Base-by-base conservation (phyloP, 1,139 yeast species). In the Ogataea hybrid region DNA sequence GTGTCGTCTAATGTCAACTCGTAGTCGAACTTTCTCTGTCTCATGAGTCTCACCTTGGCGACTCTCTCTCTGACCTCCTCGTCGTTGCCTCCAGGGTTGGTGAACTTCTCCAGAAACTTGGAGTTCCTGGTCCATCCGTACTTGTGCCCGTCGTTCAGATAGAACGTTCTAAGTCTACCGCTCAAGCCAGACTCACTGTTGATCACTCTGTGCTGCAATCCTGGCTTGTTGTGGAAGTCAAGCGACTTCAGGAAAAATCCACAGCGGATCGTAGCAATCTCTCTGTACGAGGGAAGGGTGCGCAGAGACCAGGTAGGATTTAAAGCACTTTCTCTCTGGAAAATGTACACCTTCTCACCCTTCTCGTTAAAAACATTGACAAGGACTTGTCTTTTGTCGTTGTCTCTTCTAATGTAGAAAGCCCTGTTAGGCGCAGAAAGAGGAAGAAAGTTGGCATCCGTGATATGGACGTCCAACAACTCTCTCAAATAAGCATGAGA, bases 21-120 rank as follows among this genome's bases (percentile, higher is more conserved):
- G 59, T 73, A 80, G 57, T 80, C 84, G 52, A 78, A 71, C 49
- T 73, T 70, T 64, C 77, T 74, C 52, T 74, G 79, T 52, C 84
- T 68, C 76, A 79, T 69, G 43, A 76, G 67, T 47, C 75, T 67
- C 6, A 73, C 84, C 45, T 67, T 68, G 25, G 81, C 84, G 9
- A 79, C 68, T 45, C 81, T 63, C 44, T 69, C 68, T 43, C 81
- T 69, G 23, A 60, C 57, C 57, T 79, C 84, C 54, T 77, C 82
- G 39, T 62, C 67, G n/a, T 72, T 73, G 6, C 80, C 81, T 28
- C 72, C 73, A 5, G 79, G 78, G 53, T 77, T 79, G 33, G 68
- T 59, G 25, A 78, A 68, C 38, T 68, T 68, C 55, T 79, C 84
- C 36, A 79, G 66, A 52, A 56, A 71, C 49, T 73, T 70, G 5